phyloP scores from a whole-genome alignment of 2,329 filamentous ascomycete genomes.

The Byssothecium circinans region DNA sequence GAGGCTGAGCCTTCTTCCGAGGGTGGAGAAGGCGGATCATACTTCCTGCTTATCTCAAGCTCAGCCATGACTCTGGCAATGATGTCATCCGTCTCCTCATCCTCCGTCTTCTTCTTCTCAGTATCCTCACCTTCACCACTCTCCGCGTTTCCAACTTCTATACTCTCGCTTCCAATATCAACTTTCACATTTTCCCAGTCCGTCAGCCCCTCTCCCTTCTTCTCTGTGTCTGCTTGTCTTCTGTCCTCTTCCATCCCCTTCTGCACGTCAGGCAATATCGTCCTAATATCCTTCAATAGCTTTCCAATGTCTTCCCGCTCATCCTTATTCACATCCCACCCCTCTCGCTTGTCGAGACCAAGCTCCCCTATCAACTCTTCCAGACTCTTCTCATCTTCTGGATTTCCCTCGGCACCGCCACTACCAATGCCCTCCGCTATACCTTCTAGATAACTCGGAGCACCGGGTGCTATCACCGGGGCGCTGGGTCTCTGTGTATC shows the following conservation, averaged over 20 bases:
- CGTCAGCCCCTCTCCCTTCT: slow-evolving; percentile 21
- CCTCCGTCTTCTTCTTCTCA: slow-evolving; percentile 32
- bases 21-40: slow-evolving; percentile 30
- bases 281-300: slow-evolving; percentile 47
- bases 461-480: slow-evolving; percentile 36
- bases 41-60: slow-evolving; percentile 48
- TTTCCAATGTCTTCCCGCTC: slow-evolving; percentile 47
- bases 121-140: slow-evolving; percentile 15
- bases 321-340: slow-evolving; percentile 45
- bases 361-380: slow-evolving; percentile 52
- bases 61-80: slow-evolving; percentile 51
- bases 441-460: slow-evolving; percentile 36
- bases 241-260: slow-evolving; percentile 12
- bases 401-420: slow-evolving; percentile 28
- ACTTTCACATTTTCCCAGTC: slow-evolving; percentile 39
- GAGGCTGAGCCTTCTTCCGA: slow-evolving; percentile 14
- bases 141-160: slow-evolving; percentile 19
- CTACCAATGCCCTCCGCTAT: slow-evolving; percentile 34
- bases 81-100: slow-evolving; percentile 50
- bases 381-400: slow-evolving; percentile 49
- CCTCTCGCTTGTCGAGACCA: slow-evolving; percentile 28
- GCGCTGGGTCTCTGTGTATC: slow-evolving; percentile 11
- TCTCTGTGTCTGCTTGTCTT: slow-evolving; percentile 7
- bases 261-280: slow-evolving; percentile 41
- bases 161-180: slow-evolving; percentile 30